phyloP scores from a whole-genome alignment of 1,139 yeast genomes.

The Debaryomycetaceae sp. region DNA sequence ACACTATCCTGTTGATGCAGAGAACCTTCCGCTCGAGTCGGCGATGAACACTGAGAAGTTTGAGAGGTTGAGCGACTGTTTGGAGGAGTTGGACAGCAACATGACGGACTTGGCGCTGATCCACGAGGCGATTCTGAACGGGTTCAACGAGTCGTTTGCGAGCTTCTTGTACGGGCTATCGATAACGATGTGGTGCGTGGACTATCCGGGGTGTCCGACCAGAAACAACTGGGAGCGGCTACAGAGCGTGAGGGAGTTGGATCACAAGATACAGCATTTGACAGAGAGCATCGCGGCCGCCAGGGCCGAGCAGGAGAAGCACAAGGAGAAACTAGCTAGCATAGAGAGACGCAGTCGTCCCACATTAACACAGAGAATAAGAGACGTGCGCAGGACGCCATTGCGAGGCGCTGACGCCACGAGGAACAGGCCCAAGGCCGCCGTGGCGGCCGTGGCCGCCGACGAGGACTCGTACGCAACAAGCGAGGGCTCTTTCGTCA shows the following conservation, averaged over 20 bases:
- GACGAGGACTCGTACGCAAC: conserved; percentile 21
- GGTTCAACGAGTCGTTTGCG: conserved; percentile 62
- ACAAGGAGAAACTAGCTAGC: conserved; percentile 16
- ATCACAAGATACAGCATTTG: conserved; percentile 21
- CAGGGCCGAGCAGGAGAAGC: conserved; percentile 22
- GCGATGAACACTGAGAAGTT: conserved; percentile 28
- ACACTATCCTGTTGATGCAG: conserved; percentile 42
- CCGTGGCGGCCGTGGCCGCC: background rate
- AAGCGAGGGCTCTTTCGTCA: conserved; percentile 23
- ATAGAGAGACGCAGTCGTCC: conserved; percentile 3
- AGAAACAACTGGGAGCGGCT: conserved; percentile 33
- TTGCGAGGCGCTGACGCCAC: conserved; percentile 1
- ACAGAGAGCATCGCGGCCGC: conserved; percentile 19
- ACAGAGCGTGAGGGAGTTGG: conserved; percentile 22
- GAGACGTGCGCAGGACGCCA: background rate
- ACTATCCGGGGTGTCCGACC: conserved; percentile 46
- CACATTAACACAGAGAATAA: background rate
- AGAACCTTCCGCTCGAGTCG: conserved; percentile 36
- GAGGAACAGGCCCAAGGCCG: background rate
- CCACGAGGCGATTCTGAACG: conserved; percentile 47
- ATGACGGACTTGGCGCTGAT: conserved; percentile 44
- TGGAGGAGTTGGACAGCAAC: conserved; percentile 50
- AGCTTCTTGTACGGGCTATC: conserved; percentile 59
- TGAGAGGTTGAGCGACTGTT: conserved; percentile 47
- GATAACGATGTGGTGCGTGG: conserved; percentile 66